These are phyloP conservation scores for Ochetophila trinervis DNA, from an alignment of 306 rosid species.

Conservation along the genomic window DNA sequence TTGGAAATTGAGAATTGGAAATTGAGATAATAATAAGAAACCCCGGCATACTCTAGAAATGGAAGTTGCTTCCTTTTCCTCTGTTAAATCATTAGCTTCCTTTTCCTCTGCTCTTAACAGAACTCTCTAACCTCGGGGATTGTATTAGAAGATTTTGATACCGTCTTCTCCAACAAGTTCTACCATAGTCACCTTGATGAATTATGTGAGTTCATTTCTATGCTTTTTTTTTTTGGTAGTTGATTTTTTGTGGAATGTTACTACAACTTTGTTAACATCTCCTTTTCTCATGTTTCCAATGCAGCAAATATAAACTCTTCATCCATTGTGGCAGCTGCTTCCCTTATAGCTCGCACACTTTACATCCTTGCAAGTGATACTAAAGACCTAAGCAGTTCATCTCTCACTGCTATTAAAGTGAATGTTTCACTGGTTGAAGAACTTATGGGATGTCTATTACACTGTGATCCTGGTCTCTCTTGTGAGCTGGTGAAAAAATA, in stretches of 20 bases:
- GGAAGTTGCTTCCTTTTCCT: neutral
- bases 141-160: constrained; percentile 82
- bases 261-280: constrained; percentile 1
- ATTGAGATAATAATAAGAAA: too few species aligned
- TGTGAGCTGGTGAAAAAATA: constrained; percentile 78
- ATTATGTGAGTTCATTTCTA: constrained; percentile 47
- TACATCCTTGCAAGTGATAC: constrained; percentile 65
- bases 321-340: constrained; percentile 81
- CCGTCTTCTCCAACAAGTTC: constrained; percentile 68
- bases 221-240: constrained; percentile 11
- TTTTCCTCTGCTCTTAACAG: constrained; percentile 28
- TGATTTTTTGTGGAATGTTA: constrained; percentile 8
- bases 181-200: constrained; percentile 90
- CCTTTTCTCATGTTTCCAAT: constrained; percentile 19
- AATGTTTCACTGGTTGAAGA: constrained; percentile 77
- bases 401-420: constrained; percentile 57
- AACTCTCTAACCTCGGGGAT: constrained; percentile 56
- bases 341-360: constrained; percentile 80
- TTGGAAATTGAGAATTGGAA: too few species aligned
- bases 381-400: constrained; percentile 42
- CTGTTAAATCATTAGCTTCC: too few species aligned
- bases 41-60: neutral
- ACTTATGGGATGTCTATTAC: constrained; percentile 68
- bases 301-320: constrained; percentile 87
- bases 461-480: constrained; percentile 88